Percentiles rank a stretch among this genome's conserved stretches.
Conservation (phyloP, 345 rosid species). For the Brassica carinata region DNA sequence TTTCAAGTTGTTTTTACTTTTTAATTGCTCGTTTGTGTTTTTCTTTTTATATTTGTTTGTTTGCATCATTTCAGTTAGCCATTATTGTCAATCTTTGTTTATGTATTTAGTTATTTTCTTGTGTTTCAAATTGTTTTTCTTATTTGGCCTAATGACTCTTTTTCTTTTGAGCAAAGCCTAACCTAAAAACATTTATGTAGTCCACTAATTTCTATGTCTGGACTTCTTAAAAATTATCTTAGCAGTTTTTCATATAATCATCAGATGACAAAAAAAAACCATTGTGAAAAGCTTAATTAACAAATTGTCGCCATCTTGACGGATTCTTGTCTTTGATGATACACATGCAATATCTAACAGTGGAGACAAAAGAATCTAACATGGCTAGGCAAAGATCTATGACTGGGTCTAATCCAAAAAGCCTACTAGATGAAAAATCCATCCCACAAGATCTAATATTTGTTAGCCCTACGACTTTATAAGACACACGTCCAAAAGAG, state of each 20-base stretch:
- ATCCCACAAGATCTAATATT: slow-evolving; percentile 19
- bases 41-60: too few relatives aligned
- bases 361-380: slow-evolving; percentile 33
- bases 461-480: slow-evolving; percentile 16
- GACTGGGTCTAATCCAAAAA: slow-evolving; percentile 12
- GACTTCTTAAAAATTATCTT: background rate
- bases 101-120: too few relatives aligned
- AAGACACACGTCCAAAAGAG: background rate
- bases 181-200: too few relatives aligned
- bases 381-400: slow-evolving; percentile 26
- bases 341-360: slow-evolving; percentile 20
- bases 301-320: background rate
- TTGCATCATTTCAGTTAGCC: too few relatives aligned
- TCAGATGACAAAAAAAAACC: background rate
- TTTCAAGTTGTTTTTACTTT: too few relatives aligned
- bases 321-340: background rate
- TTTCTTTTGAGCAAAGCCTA: too few relatives aligned
- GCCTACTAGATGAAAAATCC: slow-evolving; percentile 28
- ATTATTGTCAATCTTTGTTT: too few relatives aligned
- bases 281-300: background rate
- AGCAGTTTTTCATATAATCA: background rate
- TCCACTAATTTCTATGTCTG: background rate
- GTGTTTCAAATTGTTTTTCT: too few relatives aligned
- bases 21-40: too few relatives aligned
- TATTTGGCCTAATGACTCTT: too few relatives aligned